Percentiles rank a stretch among this genome's conserved stretches.
phyloP scores from a whole-genome alignment of 2,329 filamentous ascomycete genomes.

The Daldinia sp. region DNA sequence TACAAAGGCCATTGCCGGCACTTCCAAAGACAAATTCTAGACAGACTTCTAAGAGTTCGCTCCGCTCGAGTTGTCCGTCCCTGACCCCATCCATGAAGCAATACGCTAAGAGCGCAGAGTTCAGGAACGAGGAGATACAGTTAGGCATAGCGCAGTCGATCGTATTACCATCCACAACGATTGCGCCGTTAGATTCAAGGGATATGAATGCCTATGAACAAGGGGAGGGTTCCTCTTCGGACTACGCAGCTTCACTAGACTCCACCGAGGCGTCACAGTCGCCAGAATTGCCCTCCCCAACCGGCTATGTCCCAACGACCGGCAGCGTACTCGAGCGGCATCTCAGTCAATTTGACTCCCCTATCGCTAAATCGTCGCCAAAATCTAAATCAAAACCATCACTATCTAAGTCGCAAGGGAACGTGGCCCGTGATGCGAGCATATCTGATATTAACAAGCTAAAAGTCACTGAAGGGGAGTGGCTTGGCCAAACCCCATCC shows the following conservation, averaged over 20 bases:
- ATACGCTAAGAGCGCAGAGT: constrained; percentile 47
- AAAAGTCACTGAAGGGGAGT: constrained; percentile 44
- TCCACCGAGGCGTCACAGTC: constrained; percentile 40
- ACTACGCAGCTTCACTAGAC: constrained; percentile 43
- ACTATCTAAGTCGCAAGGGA: constrained; percentile 19
- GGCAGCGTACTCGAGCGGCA: constrained; percentile 46
- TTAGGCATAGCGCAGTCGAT: constrained; percentile 43
- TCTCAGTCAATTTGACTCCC: constrained; percentile 42
- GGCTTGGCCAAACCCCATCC: constrained; percentile 45
- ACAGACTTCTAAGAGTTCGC: constrained; percentile 41
- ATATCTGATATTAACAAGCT: constrained; percentile 25
- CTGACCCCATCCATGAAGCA: constrained; percentile 46
- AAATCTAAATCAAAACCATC: constrained; percentile 18
- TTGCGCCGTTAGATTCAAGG: constrained; percentile 40
- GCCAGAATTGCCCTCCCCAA: constrained; percentile 40
- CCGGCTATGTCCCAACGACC: constrained; percentile 44
- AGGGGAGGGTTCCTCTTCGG: constrained; percentile 41
- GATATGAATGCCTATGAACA: constrained; percentile 20
- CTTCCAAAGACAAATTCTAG: constrained; percentile 38
- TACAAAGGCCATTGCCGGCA: constrained; percentile 45
- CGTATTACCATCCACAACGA: constrained; percentile 42
- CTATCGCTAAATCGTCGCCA: constrained; percentile 29
- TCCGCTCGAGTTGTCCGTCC: constrained; percentile 45
- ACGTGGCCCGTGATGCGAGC: constrained; percentile 5
- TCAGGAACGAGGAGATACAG: constrained; percentile 44